Evolutionary conservation across 2,329 filamentous ascomycete genomes (phyloP), one percentile per base, ranked within the genome.

Genomic region (Colletotrichum spinosum): DNA sequence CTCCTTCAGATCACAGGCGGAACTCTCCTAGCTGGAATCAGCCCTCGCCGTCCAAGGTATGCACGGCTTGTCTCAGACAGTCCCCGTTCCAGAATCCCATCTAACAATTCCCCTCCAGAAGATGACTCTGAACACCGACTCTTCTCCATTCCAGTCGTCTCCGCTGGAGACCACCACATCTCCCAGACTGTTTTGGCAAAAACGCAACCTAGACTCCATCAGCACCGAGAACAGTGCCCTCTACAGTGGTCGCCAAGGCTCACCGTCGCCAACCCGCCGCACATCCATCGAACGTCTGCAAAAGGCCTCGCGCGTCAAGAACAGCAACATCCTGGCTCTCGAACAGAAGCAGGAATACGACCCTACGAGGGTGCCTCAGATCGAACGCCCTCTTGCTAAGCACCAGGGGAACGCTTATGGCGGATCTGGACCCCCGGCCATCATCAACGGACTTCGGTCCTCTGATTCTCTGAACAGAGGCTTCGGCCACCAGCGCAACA

Each of bases 251-350:
- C 84, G 88, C 55, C 78, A 80, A 37, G 83, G 86, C 48, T 89
- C 91, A 10, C 88, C 90, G 8, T 90, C 91, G 50, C 89, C 92
- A 25, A 90, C 88, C 63, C 92, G 93, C 73, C 90, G 95, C 75
- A 92, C 93, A 50, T 98, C 95, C 15, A 94, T 99, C 70, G 96
- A 99, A 85, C 94, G 94, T 74, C 86, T 99, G 65, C 97, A 97
- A 81, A 93, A 91, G 76, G 94, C 94, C 38, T 97, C 95, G 60
- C 92, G 96, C 67, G 96, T 99, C 73, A 97, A 95, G 85, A 98
- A 97, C 82, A 97, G 95, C 86, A 97, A 91, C 81, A 97, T 98
- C 85, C 93, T 97, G 76, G 94, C 93, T 46, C 91, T 94, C 60
- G 94, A 97, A 80, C 91, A 94, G 75, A 94, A 94, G 80, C 89